Evolutionary conservation across 1,284 basidiomycete genomes (phyloP).

Genomic region (Hortiboletus rubellus): DNA sequence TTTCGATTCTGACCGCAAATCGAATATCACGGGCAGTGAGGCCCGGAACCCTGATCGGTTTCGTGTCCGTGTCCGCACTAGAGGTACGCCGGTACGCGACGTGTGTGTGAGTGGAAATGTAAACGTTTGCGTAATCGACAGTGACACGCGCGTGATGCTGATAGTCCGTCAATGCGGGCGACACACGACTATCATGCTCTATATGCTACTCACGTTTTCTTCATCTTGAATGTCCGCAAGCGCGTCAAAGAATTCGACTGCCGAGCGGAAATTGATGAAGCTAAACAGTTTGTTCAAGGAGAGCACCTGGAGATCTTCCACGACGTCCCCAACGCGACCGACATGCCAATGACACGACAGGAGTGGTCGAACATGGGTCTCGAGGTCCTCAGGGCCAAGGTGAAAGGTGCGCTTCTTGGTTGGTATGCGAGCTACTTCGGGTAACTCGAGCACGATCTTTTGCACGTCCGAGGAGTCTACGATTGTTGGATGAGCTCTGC

Average conservation of each 20-base stretch:
- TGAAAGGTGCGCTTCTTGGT: slow-evolving; percentile 30
- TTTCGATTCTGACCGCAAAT: slow-evolving; percentile 39
- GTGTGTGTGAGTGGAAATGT: slow-evolving; percentile 38
- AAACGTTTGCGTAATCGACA: slow-evolving; percentile 30
- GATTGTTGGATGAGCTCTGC: background rate
- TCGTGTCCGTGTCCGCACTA: slow-evolving; percentile 9
- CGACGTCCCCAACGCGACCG: slow-evolving; percentile 10
- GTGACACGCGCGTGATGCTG: slow-evolving; percentile 33
- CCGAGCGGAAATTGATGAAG: slow-evolving; percentile 25
- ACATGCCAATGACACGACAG: slow-evolving; percentile 38
- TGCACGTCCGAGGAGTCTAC: slow-evolving; percentile 24
- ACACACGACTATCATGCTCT: background rate
- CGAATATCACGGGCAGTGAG: slow-evolving; percentile 57
- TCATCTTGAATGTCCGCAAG: slow-evolving; percentile 28
- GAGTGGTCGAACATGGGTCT: slow-evolving; percentile 33
- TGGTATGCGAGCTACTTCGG: slow-evolving; percentile 31
- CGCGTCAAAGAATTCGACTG: slow-evolving; percentile 32
- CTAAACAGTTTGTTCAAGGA: slow-evolving; percentile 29
- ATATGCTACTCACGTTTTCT: slow-evolving; percentile 34
- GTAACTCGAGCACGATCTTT: slow-evolving; percentile 18
- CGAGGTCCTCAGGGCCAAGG: slow-evolving; percentile 34
- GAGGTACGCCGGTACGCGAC: slow-evolving; percentile 30
- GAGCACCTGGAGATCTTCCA: slow-evolving; percentile 12
- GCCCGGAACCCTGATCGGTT: slow-evolving; percentile 34
- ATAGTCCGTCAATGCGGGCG: slow-evolving; percentile 4